phyloP scores from a whole-genome alignment of 371 early-diverging fungal species.

The Mucor plumbeus region DNA sequence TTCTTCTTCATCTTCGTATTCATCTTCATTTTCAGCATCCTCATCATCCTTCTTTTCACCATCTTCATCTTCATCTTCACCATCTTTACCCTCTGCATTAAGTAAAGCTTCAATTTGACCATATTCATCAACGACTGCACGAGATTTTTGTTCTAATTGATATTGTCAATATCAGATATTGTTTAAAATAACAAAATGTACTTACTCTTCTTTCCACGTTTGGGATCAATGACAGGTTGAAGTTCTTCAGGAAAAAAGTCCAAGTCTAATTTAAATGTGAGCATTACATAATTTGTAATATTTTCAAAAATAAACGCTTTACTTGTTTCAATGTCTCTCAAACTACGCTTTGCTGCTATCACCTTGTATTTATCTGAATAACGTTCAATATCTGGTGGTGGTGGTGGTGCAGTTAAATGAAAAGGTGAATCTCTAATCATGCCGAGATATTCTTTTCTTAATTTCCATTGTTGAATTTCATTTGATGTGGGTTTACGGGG shows the following conservation, averaged over 20 bases:
- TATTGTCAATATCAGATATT: neutral
- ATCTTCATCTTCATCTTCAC: constrained; percentile 31
- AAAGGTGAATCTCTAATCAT: constrained; percentile 45
- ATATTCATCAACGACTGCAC: constrained; percentile 26
- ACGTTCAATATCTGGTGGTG: constrained; percentile 51
- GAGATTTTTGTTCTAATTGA: constrained; percentile 32
- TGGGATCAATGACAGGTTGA: constrained; percentile 50
- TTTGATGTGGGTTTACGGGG: constrained; percentile 47
- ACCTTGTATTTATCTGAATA: constrained; percentile 56
- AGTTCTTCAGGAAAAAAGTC: constrained; percentile 59
- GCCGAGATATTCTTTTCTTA: constrained; percentile 36
- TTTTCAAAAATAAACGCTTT: neutral
- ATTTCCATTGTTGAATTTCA: constrained; percentile 41
- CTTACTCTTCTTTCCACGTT: constrained; percentile 45
- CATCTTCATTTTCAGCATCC: constrained; percentile 38
- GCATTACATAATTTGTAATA: neutral
- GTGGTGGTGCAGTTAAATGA: constrained; percentile 40
- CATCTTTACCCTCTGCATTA: constrained; percentile 40
- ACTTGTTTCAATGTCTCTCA: constrained; percentile 55
- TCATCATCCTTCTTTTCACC: constrained; percentile 42
- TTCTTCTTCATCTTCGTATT: constrained; percentile 61
- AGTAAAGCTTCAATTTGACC: constrained; percentile 43
- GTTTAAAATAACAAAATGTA: neutral
- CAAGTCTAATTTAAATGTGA: constrained; percentile 34
- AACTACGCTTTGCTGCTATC: constrained; percentile 27